Base-by-base conservation (phyloP, 345 rosid species). In the Psidium guajava region DNA sequence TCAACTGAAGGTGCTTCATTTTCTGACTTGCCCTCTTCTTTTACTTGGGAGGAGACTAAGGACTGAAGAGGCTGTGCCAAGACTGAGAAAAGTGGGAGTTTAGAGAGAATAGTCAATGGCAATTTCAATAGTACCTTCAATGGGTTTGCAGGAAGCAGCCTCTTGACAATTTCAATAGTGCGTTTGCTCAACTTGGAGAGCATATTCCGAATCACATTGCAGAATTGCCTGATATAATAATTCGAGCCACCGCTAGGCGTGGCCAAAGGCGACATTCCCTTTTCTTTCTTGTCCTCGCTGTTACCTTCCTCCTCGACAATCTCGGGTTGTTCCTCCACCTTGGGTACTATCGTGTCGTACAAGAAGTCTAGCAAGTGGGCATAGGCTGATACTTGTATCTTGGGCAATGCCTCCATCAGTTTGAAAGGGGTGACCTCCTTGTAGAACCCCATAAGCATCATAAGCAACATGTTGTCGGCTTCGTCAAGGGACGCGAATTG, bases 371-470 rank as follows among this genome's bases (percentile, higher is more conserved):
- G 86, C 86, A 93, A 88, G 82, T 91, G 96, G 6, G 90, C 83
- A 25, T 54, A 86, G 5, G 86, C 90, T 9, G 87, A 90, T 44
- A 90, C 83, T 13, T 85, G 85, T 59, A 85, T 59, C 54, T 81
- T 85, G 8, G 86, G 85, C 52, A 85, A 44, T 16, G 87, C 61
- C 36, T 86, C 85, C 82, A 85, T 85, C 73, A 85, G 84, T 83
- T 83, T 84, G 84, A 93, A 94, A 18, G 95, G 98, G 22, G 91
- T 91, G 28, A 93, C 85, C 85, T 94, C 95, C 73, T 85, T 90
- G 77, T 89, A 87, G 44, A 94, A 50, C 74, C 93, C 94, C 12
- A 54, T 82, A 22, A 93, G 84, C 93, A 90, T 89, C 40, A 89
- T 86, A 82, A 44, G 8, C 83, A 92, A 85, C 12, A 83, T 28